phyloP scores from a whole-genome alignment of 2,329 filamentous ascomycete species.

The Annulohypoxylon truncatum region DNA sequence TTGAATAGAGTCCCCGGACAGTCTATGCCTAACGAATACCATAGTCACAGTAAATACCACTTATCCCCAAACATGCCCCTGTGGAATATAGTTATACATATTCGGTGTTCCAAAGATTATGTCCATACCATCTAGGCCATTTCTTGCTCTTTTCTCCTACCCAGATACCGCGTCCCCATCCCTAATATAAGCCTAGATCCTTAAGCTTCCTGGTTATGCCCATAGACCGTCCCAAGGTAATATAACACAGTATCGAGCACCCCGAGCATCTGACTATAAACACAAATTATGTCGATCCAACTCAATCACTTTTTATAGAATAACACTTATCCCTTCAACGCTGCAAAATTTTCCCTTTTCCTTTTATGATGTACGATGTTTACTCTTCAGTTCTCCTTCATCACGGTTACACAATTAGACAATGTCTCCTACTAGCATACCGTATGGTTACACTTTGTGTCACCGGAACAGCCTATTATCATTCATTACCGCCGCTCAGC shows the following conservation, averaged over 20 bases:
- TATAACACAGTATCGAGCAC: not conserved
- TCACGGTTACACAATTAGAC: not conserved
- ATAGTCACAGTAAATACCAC: not conserved
- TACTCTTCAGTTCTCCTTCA: not conserved
- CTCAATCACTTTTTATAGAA: constrained; percentile 15
- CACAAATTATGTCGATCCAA: not conserved
- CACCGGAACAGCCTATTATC: not conserved
- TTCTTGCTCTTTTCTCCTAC: not conserved
- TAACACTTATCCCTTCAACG: not conserved
- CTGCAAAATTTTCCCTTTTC: not conserved
- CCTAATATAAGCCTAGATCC: constrained; percentile 16
- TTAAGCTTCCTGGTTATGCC: constrained; percentile 2
- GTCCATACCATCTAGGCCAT: not conserved
- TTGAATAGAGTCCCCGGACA: no score
- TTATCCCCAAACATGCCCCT: not conserved
- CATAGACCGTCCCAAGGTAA: not conserved
- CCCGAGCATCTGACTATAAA: not conserved
- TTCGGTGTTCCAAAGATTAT: not conserved
- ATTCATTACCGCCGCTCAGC: constrained; percentile 40
- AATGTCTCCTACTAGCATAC: not conserved
- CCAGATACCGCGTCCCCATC: not conserved
- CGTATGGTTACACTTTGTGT: not conserved
- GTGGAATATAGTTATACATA: not conserved
- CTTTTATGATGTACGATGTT: not conserved
- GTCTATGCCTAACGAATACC: no score